Evolutionary conservation across 1,284 basidiomycete genomes (phyloP), one percentile per base, ranked within the genome.

Genomic region (Omphalotus olearius): DNA sequence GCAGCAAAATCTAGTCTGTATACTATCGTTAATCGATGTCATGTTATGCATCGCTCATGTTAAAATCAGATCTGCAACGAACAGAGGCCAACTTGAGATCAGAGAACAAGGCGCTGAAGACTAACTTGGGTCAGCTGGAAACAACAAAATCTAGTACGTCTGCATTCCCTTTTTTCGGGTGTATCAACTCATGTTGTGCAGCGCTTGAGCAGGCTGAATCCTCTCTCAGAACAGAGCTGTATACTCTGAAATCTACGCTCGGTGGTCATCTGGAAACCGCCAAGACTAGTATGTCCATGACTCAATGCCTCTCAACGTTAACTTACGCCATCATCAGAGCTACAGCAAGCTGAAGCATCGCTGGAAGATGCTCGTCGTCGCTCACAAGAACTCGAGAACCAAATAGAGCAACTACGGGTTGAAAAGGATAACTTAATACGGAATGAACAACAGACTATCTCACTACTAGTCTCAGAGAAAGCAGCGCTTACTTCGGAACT

Each of bases 391-490:
- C 62, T 73, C 6, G 63, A 70, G 28, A 65, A 66, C 42, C 64
- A 71, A 36, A 54, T 69, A 38, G 56, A 64, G 23, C 58, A 60
- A 40, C 45, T 68, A n/a, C 61, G 64, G 46, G 52, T 55, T 3
- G 72, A 71, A 51, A 68, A 64, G 39, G 66, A 67, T 48, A 56
- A 56, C 4, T 59, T 66, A 30, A 64, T 76, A 28, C 70, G 78
- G 59, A 84, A 76, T 58, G 81, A 83, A 57, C 78, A 79, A 55
- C 78, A 80, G 57, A 83, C 82, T 0, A 85, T 90, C 47, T 72
- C 81, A 33, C 62, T 83, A 20, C 70, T 90, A 5, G 85, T 89
- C 28, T 78, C 81, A 2, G 86, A 89, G 63, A 89, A 88, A 64
- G 75, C 78, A 10, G 73, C 78, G 7, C 68, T 89, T 30, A 69